Evolutionary conservation across 2,329 filamentous ascomycete species (phyloP), one percentile per base, ranked within the genome.

Genomic region (Clarireedia homoeocarpa): DNA sequence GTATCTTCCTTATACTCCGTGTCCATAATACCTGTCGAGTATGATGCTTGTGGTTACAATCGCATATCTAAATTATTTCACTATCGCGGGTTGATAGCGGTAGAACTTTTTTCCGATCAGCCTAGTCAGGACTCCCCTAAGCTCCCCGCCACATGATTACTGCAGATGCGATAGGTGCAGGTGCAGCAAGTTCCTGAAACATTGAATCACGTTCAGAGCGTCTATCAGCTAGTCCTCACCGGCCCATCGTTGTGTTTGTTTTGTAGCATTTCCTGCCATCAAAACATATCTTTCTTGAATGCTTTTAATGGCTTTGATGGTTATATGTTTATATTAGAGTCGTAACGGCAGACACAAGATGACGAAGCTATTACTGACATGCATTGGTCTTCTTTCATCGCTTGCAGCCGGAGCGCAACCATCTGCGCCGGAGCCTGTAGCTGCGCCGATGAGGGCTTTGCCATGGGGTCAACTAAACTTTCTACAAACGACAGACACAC

Each of bases 391-490:
- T 7, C 54, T 67, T 30, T 17, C 56, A 42, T 53, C 61, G n/a
- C 53, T 65, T 12, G 62, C 57, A 38, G 44, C 58, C 34, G 80
- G 79, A 59, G 79, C 84, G 58, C 94, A 99, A 71, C 92, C 92
- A 9, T 84, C 82, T 56, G 89, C 92, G 53, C 85, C 85, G n/a
- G 73, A 80, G 42, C 89, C 94, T 6, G 79, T 92, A 58, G 79
- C 83, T 56, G 90, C 87, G 55, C 91, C 91, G 47, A 82, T 97
- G 72, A 85, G 92, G 66, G 81, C 90, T 63, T 78, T 99, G 53
- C 81, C 84, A 65, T 96, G 91, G 89, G 91, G 88, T n/a, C 86
- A 96, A 70, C 79, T 97, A 67, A 97, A 97, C 77, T 95, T 96
- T 71, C 74, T 99, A n/a, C 91, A 95, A 68, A 97, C 94, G 0